phyloP scores from a whole-genome alignment of 306 rosid genomes.

The Cucumis cinereus region DNA sequence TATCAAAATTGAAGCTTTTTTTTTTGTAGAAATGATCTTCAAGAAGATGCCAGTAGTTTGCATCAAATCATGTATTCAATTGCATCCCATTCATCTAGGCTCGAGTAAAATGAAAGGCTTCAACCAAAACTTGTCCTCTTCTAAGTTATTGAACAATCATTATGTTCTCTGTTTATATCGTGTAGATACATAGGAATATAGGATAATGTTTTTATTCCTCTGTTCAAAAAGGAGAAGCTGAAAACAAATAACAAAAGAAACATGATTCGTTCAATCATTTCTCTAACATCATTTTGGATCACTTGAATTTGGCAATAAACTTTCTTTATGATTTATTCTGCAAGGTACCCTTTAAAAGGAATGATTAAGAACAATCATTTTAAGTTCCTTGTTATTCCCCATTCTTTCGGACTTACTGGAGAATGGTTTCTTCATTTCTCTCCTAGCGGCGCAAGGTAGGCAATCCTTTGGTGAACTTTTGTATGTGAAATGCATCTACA shows the following conservation, averaged over 20 bases:
- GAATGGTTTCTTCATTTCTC: background rate
- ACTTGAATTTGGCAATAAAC: background rate
- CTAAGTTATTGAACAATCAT: background rate
- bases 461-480: background rate
- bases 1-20: background rate
- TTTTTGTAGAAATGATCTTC: background rate
- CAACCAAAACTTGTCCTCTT: constrained; percentile 2
- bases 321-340: background rate
- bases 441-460: background rate
- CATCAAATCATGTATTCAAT: background rate
- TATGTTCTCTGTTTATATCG: background rate
- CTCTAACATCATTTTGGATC: background rate
- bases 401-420: background rate
- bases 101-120: background rate
- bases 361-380: background rate
- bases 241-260: background rate
- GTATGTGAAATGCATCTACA: background rate
- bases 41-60: background rate
- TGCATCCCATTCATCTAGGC: background rate
- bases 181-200: background rate
- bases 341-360: background rate
- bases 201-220: background rate
- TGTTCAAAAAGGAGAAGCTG: background rate
- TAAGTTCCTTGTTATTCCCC: background rate
- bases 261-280: background rate